These are phyloP conservation scores for Rhododendron ovatum DNA, from an alignment of 148 eudicot genomes.

Conservation along the genomic window DNA sequence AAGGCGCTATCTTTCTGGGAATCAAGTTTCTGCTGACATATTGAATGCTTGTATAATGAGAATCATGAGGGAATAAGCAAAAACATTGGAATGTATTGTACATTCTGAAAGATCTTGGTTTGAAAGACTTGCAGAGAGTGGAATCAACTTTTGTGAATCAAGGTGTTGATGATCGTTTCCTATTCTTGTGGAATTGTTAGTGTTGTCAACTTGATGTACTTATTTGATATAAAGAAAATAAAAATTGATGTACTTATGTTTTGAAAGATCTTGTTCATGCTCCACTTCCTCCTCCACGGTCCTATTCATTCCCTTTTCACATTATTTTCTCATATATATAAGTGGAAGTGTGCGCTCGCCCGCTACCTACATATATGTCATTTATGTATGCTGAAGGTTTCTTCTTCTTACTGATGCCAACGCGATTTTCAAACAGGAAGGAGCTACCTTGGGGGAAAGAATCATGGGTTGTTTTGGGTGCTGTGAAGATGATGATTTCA, in stretches of 20 bases:
- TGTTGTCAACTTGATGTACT: neutral
- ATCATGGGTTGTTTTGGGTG: constrained; percentile 15
- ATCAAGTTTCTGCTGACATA: neutral
- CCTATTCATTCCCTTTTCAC: neutral
- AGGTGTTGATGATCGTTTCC: neutral
- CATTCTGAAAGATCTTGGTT: neutral
- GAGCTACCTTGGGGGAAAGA: neutral
- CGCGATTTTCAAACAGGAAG: neutral
- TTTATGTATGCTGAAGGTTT: neutral
- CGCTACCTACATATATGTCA: too few species aligned
- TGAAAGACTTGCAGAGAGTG: neutral
- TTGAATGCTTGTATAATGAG: neutral
- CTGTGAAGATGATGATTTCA: constrained; percentile 8
- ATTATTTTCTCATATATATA: neutral
- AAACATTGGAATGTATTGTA: neutral
- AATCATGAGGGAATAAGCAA: neutral
- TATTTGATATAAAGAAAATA: too few species aligned
- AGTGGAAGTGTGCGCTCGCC: neutral
- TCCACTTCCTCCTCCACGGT: neutral
- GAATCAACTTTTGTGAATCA: neutral
- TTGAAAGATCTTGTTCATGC: neutral
- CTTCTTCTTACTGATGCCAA: neutral
- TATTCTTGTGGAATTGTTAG: neutral
- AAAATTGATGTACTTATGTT: neutral
- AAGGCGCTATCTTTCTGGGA: neutral